A percentile compares a stretch with the other conserved stretches of the same genome.
Evolutionary conservation across 225 moss, liverwort and hornwort genomes (phyloP).

Genomic region (Thuidium tamariscinum): DNA sequence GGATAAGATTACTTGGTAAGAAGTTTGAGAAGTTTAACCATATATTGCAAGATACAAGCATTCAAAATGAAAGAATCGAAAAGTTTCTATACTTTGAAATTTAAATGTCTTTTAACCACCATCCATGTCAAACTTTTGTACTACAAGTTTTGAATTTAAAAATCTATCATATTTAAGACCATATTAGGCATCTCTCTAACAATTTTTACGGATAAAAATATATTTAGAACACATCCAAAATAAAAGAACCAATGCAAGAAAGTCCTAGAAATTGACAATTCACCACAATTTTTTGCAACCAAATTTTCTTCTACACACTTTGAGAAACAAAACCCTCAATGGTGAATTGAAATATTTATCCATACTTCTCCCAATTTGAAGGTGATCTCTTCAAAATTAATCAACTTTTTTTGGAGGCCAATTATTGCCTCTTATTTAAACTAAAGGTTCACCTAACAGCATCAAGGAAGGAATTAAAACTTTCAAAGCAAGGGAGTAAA

Average conservation of each 20-base stretch:
- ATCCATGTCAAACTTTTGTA: not conserved
- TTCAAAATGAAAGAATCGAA: not conserved
- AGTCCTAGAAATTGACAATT: not conserved
- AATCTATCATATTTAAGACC: not conserved
- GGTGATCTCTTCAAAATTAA: not conserved
- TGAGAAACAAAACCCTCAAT: fast-evolving
- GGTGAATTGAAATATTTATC: not conserved
- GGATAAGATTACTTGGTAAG: not conserved
- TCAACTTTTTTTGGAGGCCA: not conserved
- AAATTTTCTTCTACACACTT: not conserved
- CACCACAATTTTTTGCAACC: not conserved
- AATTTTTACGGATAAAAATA: not conserved
- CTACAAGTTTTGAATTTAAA: too few relatives aligned
- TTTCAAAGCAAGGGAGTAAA: not conserved
- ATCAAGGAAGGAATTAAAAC: not conserved
- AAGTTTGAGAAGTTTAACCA: not conserved
- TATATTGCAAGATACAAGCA: not conserved
- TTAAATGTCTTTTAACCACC: not conserved
- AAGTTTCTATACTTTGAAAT: too few relatives aligned
- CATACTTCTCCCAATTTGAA: not conserved
- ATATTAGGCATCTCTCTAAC: not conserved
- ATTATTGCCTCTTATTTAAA: fast-evolving
- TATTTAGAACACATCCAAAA: not conserved
- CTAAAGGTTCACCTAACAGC: not conserved
- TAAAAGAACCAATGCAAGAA: not conserved